Evolutionary conservation across 1,139 yeast species (phyloP), one percentile per base, ranked within the genome.

Genomic region (Debaryomycetaceae sp.): DNA sequence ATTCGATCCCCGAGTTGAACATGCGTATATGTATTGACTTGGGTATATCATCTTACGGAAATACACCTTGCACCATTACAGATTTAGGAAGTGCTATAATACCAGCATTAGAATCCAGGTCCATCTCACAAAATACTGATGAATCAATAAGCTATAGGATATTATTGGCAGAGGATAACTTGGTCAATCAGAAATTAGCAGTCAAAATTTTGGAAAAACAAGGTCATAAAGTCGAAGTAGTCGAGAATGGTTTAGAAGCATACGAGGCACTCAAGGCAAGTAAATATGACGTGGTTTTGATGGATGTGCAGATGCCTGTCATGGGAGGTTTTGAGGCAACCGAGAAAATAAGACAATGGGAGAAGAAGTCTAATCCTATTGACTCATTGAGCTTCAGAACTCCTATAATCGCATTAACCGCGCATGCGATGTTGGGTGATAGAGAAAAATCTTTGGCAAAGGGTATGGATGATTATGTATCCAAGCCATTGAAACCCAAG

Each of bases 301-400:
- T 88, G 96, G 96, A 88, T 69, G 96, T 88, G 37, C 96, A 88
- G 65, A 88, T 88, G 96, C 96, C 96, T 6, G 89, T 87, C 6
- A 87, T 88, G 95, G 95, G 96, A 39, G 96, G 96, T 0, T 88
- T 88, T 61, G 96, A 88, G 60, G 95, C 96, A 4, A 87, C 96
- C 1, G 88, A 85, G 46, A 80, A 82, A 62, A 88, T 88, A 45
- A 72, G 96, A 55, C 91, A 85, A 61, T 87, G 95, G 95, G 96
- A 88, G 65, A 81, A 78, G 69, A 87, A 84, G 63, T 76, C 83
- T 42, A 82, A 84, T 49, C 88, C 88, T n/a, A 83, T 84, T 34
- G 88, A 87, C 49, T 73, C 80, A 1, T 69, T 78, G 44, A 69
- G 78, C 42, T 76, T 76, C 57, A 75, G 95, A 49, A 84, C 95